A percentile compares a stretch with the other conserved stretches of the same genome.
Evolutionary conservation across 2,329 filamentous ascomycete genomes (phyloP).

Genomic region (Aspergillus udagawae): DNA sequence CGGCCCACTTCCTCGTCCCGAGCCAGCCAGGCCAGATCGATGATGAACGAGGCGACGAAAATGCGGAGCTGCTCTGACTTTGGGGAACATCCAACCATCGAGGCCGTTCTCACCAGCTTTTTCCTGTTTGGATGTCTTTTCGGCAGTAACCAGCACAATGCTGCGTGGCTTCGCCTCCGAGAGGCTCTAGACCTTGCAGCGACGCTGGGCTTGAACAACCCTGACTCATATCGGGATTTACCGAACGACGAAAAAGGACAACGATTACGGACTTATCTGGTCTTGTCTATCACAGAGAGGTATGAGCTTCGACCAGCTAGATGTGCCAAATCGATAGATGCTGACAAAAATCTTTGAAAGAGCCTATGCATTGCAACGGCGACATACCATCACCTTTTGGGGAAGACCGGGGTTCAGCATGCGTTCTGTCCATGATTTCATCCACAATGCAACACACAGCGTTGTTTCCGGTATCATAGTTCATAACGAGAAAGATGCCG

Average conservation of each 20-base stretch:
- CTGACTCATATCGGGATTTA: constrained; percentile 35
- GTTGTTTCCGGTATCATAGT: constrained; percentile 39
- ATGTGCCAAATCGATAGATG: background rate
- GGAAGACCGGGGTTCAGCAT: constrained; percentile 38
- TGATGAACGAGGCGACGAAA: constrained; percentile 42
- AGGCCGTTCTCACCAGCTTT: constrained; percentile 61
- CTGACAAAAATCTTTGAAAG: constrained; percentile 15
- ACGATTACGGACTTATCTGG: constrained; percentile 32
- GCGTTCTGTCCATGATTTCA: constrained; percentile 39
- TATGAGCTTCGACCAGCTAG: constrained; percentile 4
- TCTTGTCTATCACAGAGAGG: constrained; percentile 37
- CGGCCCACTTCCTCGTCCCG: constrained; percentile 32
- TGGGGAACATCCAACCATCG: constrained; percentile 39
- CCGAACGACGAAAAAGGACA: constrained; percentile 37
- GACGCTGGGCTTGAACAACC: constrained; percentile 38
- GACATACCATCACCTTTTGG: constrained; percentile 41
- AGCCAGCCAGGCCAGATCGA: constrained; percentile 36
- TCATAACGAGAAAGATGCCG: constrained; percentile 42
- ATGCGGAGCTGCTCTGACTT: constrained; percentile 43
- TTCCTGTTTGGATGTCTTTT: constrained; percentile 72
- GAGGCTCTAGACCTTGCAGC: constrained; percentile 55
- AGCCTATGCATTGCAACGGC: constrained; percentile 42
- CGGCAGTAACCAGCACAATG: constrained; percentile 68
- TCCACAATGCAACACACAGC: constrained; percentile 32
- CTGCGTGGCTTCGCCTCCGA: constrained; percentile 72